Conservation (phyloP, 805 yeast genomes). For the Wickerhamomyces bisporus region DNA sequence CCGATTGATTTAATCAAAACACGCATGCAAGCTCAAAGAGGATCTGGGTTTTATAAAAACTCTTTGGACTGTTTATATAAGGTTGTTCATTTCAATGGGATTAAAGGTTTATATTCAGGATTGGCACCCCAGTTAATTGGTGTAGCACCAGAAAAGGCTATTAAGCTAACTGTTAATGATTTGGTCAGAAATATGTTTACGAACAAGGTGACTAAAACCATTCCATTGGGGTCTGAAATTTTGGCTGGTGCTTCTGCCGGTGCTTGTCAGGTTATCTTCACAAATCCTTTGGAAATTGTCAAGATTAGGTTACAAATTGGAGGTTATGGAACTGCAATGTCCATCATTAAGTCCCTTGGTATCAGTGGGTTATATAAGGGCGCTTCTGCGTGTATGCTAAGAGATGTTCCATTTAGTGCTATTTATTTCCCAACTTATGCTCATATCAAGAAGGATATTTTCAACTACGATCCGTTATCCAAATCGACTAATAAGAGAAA, state of each 20-base stretch:
- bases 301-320: conserved; percentile 93
- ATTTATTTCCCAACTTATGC: conserved; percentile 97
- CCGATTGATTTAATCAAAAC: conserved; percentile 96
- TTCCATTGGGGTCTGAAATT: conserved; percentile 60
- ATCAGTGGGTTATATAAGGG: conserved; percentile 86
- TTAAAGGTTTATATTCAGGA: conserved; percentile 86
- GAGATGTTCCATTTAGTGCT: conserved; percentile 96
- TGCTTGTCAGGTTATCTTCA: conserved; percentile 91
- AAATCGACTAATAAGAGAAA: conserved; percentile 41
- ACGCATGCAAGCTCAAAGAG: conserved; percentile 93
- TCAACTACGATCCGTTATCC: conserved; percentile 67
- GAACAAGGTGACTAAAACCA: conserved; percentile 40
- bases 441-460: conserved; percentile 76
- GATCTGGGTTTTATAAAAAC: conserved; percentile 58
- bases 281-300: conserved; percentile 94
- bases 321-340: conserved; percentile 68
- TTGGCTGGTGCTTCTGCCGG: conserved; percentile 93
- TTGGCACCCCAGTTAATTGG: conserved; percentile 92
- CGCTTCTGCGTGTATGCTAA: conserved; percentile 80
- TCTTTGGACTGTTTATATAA: conserved; percentile 83
- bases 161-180: conserved; percentile 91
- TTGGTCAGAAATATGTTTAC: conserved; percentile 71
- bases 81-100: conserved; percentile 72
- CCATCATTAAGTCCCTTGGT: conserved; percentile 76
- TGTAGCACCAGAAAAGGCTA: conserved; percentile 98